These are phyloP conservation scores for Stenocarpella maydis DNA, from an alignment of 2,329 filamentous ascomycete species.

Conservation along the genomic window DNA sequence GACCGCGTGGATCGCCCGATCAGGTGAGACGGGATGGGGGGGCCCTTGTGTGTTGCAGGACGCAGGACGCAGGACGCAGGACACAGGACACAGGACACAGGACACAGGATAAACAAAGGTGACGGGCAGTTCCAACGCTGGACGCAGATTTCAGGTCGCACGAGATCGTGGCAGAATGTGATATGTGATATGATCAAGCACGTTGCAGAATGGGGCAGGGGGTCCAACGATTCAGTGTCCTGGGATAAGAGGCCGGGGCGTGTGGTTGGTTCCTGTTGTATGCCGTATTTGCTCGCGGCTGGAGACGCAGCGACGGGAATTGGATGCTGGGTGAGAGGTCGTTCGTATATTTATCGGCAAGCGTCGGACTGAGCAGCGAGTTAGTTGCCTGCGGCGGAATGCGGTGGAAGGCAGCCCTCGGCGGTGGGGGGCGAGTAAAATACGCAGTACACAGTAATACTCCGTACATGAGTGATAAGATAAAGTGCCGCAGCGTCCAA, in stretches of 20 bases:
- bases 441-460: no score
- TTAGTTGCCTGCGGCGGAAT: constrained; percentile 1
- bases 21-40: neutral
- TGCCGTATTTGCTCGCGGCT: constrained; percentile 5
- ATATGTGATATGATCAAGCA: constrained; percentile 32
- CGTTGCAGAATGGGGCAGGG: constrained; percentile 15
- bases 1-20: constrained; percentile 7
- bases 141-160: constrained; percentile 32
- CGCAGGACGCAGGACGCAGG: constrained; percentile 1
- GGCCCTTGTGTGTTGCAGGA: constrained; percentile 21
- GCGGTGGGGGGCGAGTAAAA: constrained; percentile 28
- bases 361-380: neutral
- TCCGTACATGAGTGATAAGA: constrained; percentile 27
- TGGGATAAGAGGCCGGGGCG: neutral
- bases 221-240: neutral
- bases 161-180: constrained; percentile 34
- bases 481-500: no score
- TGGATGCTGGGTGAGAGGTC: neutral
- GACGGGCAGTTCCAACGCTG: constrained; percentile 18
- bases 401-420: constrained; percentile 20
- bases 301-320: neutral
- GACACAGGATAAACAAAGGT: neutral
- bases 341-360: constrained; percentile 25
- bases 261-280: constrained; percentile 24
- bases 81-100: neutral